Percentiles rank a stretch among this genome's conserved stretches.
These are phyloP conservation scores for Trametes elegans DNA, from an alignment of 768 basidiomycete genomes.

Conservation along the genomic window DNA sequence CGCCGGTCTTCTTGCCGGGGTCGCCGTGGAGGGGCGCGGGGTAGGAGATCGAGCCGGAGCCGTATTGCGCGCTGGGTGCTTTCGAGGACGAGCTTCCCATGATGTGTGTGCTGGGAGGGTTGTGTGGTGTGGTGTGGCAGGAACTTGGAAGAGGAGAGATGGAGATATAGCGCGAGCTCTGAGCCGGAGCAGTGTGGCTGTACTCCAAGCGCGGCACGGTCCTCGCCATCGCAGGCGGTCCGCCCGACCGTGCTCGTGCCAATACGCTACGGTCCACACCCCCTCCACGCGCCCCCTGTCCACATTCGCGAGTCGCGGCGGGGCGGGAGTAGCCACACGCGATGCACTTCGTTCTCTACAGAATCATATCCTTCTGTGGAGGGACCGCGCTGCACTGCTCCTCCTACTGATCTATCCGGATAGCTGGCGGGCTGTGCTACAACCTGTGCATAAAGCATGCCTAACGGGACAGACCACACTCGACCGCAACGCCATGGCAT, in stretches of 20 bases:
- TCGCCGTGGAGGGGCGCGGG: constrained; percentile 10
- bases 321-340: background rate
- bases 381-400: too few relatives aligned
- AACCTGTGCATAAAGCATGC: background rate
- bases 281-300: too few relatives aligned
- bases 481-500: background rate
- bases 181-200: background rate
- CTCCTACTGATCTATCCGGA: background rate
- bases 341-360: background rate
- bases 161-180: background rate
- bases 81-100: constrained; percentile 22
- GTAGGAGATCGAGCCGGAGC: constrained; percentile 9
- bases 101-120: background rate
- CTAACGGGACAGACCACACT: background rate
- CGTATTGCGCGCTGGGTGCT: constrained; percentile 8
- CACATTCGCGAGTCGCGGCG: background rate
- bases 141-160: background rate
- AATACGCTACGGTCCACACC: background rate
- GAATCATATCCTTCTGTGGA: background rate
- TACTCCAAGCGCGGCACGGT: too few relatives aligned
- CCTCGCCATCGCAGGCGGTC: too few relatives aligned
- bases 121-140: background rate
- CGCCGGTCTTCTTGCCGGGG: constrained; percentile 1
- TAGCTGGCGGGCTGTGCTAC: background rate
- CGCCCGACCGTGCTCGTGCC: too few relatives aligned